phyloP scores from a whole-genome alignment of 345 rosid genomes.

The Bruguiera parviflora region DNA sequence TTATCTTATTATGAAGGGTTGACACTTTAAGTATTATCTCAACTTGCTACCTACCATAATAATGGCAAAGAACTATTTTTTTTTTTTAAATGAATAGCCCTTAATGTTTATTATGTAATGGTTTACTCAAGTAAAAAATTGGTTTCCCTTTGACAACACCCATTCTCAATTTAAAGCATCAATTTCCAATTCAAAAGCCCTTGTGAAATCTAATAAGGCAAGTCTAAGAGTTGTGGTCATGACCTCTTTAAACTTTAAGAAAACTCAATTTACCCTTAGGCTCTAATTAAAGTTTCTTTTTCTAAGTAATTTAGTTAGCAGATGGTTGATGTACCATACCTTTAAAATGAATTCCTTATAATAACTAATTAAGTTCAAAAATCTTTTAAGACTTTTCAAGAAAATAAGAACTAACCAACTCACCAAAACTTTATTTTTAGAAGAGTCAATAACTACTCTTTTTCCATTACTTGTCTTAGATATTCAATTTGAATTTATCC shows the following conservation, averaged over 20 bases:
- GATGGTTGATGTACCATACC: too few relatives aligned
- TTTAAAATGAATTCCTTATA: too few relatives aligned
- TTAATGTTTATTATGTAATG: background rate
- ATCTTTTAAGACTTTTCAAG: too few relatives aligned
- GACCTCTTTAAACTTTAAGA: background rate
- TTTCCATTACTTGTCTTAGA: too few relatives aligned
- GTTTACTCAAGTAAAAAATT: background rate
- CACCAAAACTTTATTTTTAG: too few relatives aligned
- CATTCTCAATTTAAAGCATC: background rate
- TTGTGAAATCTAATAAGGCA: background rate
- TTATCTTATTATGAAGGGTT: background rate
- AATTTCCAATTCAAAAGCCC: background rate
- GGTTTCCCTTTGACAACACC: background rate
- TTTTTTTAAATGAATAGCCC: background rate
- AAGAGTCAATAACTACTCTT: too few relatives aligned
- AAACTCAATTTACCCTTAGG: background rate
- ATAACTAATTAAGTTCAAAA: too few relatives aligned
- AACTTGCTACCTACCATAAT: background rate
- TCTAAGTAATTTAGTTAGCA: background rate
- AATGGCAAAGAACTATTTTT: background rate
- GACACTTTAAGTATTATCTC: background rate
- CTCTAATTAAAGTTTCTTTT: background rate
- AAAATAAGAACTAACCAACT: too few relatives aligned
- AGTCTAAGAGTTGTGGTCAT: background rate
- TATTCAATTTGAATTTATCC: too few relatives aligned